phyloP scores from a whole-genome alignment of 306 rosid genomes.

The Casuarina equisetifolia region DNA sequence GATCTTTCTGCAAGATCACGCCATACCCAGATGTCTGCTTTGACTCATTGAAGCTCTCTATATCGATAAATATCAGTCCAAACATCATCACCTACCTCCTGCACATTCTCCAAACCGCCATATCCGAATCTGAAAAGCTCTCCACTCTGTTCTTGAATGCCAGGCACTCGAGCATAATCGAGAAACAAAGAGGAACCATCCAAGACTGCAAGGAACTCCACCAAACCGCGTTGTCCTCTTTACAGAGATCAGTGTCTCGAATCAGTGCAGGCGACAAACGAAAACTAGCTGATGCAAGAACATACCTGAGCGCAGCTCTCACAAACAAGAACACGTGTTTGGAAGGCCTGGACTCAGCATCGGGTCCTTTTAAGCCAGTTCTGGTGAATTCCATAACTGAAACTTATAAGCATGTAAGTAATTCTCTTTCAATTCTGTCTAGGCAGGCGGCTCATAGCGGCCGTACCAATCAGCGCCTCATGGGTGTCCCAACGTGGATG shows the following conservation, averaged over 20 bases:
- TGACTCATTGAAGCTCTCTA: constrained; percentile 60
- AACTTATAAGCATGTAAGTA: constrained; percentile 62
- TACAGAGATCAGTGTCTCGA: constrained; percentile 51
- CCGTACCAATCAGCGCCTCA: constrained; percentile 42
- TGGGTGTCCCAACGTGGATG: constrained; percentile 45
- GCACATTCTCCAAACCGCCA: constrained; percentile 53
- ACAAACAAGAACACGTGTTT: constrained; percentile 86
- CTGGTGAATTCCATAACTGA: constrained; percentile 43
- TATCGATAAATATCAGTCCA: constrained; percentile 60
- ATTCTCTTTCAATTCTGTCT: constrained; percentile 63
- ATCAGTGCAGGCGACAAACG: constrained; percentile 24
- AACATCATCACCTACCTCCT: constrained; percentile 57
- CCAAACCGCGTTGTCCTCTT: constrained; percentile 50
- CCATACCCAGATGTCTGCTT: constrained; percentile 64
- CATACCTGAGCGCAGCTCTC: constrained; percentile 78
- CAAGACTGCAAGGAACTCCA: constrained; percentile 77
- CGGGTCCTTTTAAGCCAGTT: constrained; percentile 61
- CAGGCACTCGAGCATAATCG: constrained; percentile 43
- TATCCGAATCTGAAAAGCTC: constrained; percentile 61
- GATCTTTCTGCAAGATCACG: constrained; percentile 54
- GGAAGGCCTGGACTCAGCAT: constrained; percentile 71
- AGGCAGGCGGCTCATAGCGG: constrained; percentile 30
- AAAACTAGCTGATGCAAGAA: constrained; percentile 51
- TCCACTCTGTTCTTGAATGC: constrained; percentile 45
- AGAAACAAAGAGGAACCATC: constrained; percentile 64